These are phyloP conservation scores for Kodamaea sagamina DNA, from an alignment of 805 yeast species.

Conservation along the genomic window DNA sequence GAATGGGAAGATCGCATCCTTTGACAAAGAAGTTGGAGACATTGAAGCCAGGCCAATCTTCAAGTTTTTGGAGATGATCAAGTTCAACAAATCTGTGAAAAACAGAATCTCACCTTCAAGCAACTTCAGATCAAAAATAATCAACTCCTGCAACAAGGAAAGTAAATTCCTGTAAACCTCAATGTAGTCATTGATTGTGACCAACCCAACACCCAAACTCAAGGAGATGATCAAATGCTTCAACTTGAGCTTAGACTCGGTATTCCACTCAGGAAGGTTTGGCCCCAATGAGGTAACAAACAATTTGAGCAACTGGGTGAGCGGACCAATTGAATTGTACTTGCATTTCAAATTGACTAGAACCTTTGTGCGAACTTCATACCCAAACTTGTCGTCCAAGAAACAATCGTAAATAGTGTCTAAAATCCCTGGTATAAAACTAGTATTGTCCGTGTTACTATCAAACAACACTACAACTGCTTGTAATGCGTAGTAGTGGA, in stretches of 20 bases:
- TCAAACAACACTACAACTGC: conserved; percentile 59
- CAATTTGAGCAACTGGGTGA: conserved; percentile 30
- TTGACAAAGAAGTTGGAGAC: conserved; percentile 40
- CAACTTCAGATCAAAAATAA: conserved; percentile 40
- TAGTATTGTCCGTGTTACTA: conserved; percentile 50
- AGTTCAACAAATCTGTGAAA: conserved; percentile 28
- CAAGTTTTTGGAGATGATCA: conserved; percentile 36
- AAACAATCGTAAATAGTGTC: conserved; percentile 28
- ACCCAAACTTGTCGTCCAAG: conserved; percentile 39
- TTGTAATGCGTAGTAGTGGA: conserved; percentile 71
- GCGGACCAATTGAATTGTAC: conserved; percentile 28
- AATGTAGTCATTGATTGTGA: conserved; percentile 27
- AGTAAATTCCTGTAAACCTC: conserved; percentile 27
- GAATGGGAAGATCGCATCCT: conserved; percentile 46
- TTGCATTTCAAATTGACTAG: conserved; percentile 39
- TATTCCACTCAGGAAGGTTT: conserved; percentile 26
- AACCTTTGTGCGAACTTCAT: conserved; percentile 35
- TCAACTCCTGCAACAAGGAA: conserved; percentile 35
- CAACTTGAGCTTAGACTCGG: conserved; percentile 22
- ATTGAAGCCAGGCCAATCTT: conserved; percentile 36
- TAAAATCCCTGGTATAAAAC: conserved; percentile 43
- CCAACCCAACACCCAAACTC: conserved; percentile 35
- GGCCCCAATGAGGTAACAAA: conserved; percentile 43
- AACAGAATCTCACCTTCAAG: conserved; percentile 35
- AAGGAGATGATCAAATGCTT: conserved; percentile 30